Percentiles rank a stretch among this genome's conserved stretches.
These are phyloP conservation scores for Ceratopteris richardii DNA, from an alignment of 75 land plant species.

Conservation along the genomic window DNA sequence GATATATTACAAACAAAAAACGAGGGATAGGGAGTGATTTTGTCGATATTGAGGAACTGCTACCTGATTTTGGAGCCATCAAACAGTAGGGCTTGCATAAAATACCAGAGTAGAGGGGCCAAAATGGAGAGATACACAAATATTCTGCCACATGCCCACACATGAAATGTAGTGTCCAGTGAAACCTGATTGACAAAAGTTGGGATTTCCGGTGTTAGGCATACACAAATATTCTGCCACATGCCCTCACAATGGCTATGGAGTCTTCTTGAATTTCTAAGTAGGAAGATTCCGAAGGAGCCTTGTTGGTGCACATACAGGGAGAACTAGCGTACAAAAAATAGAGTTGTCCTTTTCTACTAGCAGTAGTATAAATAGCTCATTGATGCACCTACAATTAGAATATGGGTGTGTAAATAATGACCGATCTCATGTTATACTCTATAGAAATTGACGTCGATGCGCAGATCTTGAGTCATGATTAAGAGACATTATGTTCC, in stretches of 20 bases:
- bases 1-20: constrained; percentile 16
- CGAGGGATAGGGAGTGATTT: constrained; percentile 16
- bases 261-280: too few species aligned
- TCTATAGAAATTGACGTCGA: too few species aligned
- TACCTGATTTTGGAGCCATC: constrained; percentile 21
- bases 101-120: constrained; percentile 28
- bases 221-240: constrained; percentile 37
- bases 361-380: too few species aligned
- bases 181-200: constrained; percentile 33
- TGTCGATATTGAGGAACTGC: constrained; percentile 32
- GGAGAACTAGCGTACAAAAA: too few species aligned
- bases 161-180: constrained; percentile 32
- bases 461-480: too few species aligned
- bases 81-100: constrained; percentile 26
- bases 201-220: constrained; percentile 41
- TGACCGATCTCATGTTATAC: too few species aligned
- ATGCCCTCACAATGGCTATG: constrained; percentile 11
- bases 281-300: too few species aligned
- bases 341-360: too few species aligned
- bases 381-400: too few species aligned
- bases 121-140: constrained; percentile 20
- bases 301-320: too few species aligned
- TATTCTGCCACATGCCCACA: constrained; percentile 35
- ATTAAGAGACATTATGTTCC: too few species aligned
- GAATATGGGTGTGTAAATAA: too few species aligned